Evolutionary conservation across 164 flowering plant species (phyloP).

Genomic region (Liriodendron chinense): DNA sequence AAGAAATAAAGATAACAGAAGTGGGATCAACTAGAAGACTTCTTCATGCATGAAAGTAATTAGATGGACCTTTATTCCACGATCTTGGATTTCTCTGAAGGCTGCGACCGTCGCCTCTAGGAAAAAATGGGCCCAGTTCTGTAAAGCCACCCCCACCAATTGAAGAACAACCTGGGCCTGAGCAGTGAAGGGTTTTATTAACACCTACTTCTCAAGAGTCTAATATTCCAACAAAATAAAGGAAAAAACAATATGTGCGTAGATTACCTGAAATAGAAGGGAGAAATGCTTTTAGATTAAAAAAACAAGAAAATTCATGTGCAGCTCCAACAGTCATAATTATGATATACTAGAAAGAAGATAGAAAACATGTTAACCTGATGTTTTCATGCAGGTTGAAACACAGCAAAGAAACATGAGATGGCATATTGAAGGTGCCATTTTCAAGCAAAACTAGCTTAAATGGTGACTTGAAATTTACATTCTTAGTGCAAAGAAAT

Average conservation of each 20-base stretch:
- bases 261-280: not conserved
- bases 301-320: no score
- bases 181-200: conserved; percentile 5
- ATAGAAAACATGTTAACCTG: not conserved
- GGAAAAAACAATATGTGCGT: not conserved
- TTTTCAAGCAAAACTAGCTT: no score
- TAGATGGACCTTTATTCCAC: conserved; percentile 78
- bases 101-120: conserved; percentile 83
- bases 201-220: not conserved
- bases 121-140: conserved; percentile 96
- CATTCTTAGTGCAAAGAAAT: no score
- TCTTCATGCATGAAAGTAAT: no score
- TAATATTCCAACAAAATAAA: not conserved
- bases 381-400: not conserved
- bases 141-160: conserved; percentile 97
- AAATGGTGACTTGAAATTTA: no score
- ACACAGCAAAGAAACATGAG: not conserved
- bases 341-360: not conserved
- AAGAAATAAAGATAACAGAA: no score
- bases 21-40: no score
- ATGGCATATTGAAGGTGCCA: not conserved
- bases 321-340: not conserved
- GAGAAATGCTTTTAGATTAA: not conserved
- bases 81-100: conserved; percentile 67
- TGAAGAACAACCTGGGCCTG: conserved; percentile 98